Evolutionary conservation across 106 monocot genomes (phyloP), one percentile per base, ranked within the genome.

Genomic region (Amphibolis antarctica): DNA sequence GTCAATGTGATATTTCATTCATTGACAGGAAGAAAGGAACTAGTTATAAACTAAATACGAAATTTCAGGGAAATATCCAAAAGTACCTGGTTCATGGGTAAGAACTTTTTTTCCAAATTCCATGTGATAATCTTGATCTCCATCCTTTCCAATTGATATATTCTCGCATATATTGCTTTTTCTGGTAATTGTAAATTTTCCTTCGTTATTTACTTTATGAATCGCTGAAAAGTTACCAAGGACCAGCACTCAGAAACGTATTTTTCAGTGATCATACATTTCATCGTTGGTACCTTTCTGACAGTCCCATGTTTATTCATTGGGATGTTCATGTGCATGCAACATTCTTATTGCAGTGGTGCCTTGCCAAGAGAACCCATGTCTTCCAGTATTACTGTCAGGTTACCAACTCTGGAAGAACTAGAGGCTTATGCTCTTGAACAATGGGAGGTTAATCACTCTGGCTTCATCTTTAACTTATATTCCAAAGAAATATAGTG

Each of bases 391-490:
- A 25, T 78, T 55, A 82, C 84, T 29, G 82, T 64, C 42, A 80
- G 91, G 69, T 73, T 98, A 75, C 96, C 91, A 36, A 62, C 91
- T 21, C 45, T 78, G 59, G 87, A 74, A 66, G 87, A 98, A n/a
- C 61, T 98, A 64, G 91, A 91, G 23, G 59, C 74, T 45, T 98
- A 87, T 79, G 96, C 90, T 19, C 59, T 76, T 24, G 76, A 85
- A 50, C 96, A 98, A 49, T 98, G 96, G 96, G 96, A 91, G 96
- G 96, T 87, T 59, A 43, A 27, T 13, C 7, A 65, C 68, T 62
- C 20, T 63, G 14, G 36, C 28, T 72, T 24, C 71, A 17, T 53
- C 9, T 64, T 44, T 30, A 18, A 19, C 29, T 60, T 26, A 29
- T 49, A 25, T 65, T 65, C 43, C 44, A 31, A 21, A 29, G 25